These are phyloP conservation scores for Jimgerdemannia lactiflua DNA, from an alignment of 192 early-diverging fungal species.

Conservation along the genomic window DNA sequence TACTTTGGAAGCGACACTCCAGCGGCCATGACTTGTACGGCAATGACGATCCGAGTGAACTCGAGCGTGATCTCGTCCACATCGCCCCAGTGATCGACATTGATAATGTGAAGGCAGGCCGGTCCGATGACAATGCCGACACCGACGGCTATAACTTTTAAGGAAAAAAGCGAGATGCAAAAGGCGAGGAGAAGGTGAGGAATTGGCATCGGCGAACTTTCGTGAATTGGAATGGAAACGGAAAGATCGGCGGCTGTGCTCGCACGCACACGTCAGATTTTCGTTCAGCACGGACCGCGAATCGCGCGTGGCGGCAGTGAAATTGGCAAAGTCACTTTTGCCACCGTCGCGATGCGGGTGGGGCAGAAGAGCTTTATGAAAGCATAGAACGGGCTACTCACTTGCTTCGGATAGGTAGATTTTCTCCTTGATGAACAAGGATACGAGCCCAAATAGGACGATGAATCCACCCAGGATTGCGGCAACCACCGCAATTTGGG, in stretches of 20 bases:
- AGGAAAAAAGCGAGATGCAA: too few relatives aligned
- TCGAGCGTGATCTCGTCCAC: conserved; percentile 50
- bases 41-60: conserved; percentile 73
- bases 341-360: not conserved
- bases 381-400: conserved; percentile 26
- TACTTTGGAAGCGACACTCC: not conserved
- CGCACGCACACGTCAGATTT: too few relatives aligned
- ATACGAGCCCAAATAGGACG: conserved; percentile 61
- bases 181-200: too few relatives aligned
- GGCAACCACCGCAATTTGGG: conserved; percentile 13
- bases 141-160: conserved; percentile 64
- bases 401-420: conserved; percentile 72
- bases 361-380: too few relatives aligned
- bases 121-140: conserved; percentile 82
- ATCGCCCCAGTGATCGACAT: conserved; percentile 42
- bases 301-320: too few relatives aligned
- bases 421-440: conserved; percentile 64
- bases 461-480: conserved; percentile 72
- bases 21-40: conserved; percentile 47
- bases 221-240: not conserved
- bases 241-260: too few relatives aligned
- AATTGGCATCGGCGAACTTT: not conserved
- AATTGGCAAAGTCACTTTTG: too few relatives aligned
- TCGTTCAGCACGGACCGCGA: too few relatives aligned
- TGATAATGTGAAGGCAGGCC: conserved; percentile 56